phyloP scores from a whole-genome alignment of 768 basidiomycete species.

The Trametes punicea region DNA sequence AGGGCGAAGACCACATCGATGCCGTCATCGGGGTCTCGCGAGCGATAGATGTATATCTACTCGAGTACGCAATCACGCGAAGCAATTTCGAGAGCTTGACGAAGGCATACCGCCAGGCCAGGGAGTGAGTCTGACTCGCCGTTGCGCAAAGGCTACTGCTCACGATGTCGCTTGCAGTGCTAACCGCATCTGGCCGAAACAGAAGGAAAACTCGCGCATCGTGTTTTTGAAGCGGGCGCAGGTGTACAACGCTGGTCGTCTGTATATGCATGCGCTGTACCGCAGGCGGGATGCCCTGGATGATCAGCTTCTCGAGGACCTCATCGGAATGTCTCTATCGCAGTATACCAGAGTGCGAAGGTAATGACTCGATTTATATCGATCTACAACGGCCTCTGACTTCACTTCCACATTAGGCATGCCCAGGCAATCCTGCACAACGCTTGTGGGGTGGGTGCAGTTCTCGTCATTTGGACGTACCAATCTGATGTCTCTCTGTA shows the following conservation, averaged over 20 bases:
- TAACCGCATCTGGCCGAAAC: constrained; percentile 65
- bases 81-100: constrained; percentile 59
- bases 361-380: constrained; percentile 40
- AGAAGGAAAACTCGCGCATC: constrained; percentile 72
- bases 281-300: constrained; percentile 73
- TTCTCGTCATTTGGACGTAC: not conserved
- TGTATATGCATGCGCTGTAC: constrained; percentile 76
- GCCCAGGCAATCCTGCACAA: constrained; percentile 64
- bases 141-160: not conserved
- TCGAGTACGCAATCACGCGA: constrained; percentile 65
- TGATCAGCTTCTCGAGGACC: constrained; percentile 61
- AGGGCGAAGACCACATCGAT: constrained; percentile 83
- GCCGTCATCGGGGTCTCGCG: constrained; percentile 71
- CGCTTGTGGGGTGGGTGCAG: constrained; percentile 54
- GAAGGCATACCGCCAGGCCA: constrained; percentile 60
- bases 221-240: constrained; percentile 77
- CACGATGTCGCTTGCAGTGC: constrained; percentile 36
- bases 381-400: not conserved
- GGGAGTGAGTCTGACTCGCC: constrained; percentile 49
- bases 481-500: constrained; percentile 25
- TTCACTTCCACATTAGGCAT: constrained; percentile 42
- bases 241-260: constrained; percentile 69
- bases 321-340: constrained; percentile 74
- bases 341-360: constrained; percentile 75
- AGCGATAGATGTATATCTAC: constrained; percentile 71